Base-by-base conservation (phyloP, 2,329 filamentous ascomycete species). In the Penicillium brasilianum region DNA sequence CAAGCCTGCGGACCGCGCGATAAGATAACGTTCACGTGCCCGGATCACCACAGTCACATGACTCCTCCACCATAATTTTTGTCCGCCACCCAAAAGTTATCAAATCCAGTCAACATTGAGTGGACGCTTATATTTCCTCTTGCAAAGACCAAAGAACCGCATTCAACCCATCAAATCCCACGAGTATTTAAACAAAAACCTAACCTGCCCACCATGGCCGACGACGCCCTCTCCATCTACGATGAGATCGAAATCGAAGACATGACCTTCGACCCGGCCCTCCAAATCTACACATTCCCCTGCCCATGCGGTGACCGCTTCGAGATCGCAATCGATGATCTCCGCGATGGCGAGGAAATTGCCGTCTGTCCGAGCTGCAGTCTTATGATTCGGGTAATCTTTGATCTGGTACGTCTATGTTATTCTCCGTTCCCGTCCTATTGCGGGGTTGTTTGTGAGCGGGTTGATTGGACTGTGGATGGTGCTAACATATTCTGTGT, bases 161-260 rank as follows among this genome's bases (percentile, higher is more conserved):
- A 41, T 14, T 25, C 14, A 6, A 53, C 13, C 30, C n/a, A 20
- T 13, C 28, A 28, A 11, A n/a, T 25, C 20, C 48, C n/a, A 32
- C 28, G 18, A n/a, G 34, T 20, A 49, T 5, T 39, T n/a, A n/a
- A 28, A 53, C 18, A 37, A 54, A 16, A 3, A 14, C 6, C 32
- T 34, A 20, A 18, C 28, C 25, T 32, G 9, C 55, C 58, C 58
- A 80, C 68, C 59, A 89, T 88, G 87, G 83, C 87, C 37, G 87
- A 88, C 74, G 74, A 89, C 66, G 83, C 86, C 56, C 78, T 90
- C 59, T 88, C 90, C 69, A 91, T 97, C 76, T 98, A 97, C 83
- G 94, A 98, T 74, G 94, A 97, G 79, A 94, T 98, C 78, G 94
- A 98, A 77, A 97, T 98, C 81, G 94, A 98, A 78, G 95, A 99